Percentiles rank a stretch among this genome's conserved stretches.
Conservation (phyloP, 805 yeast species). For the Teunomyces barrocoloradensis region DNA sequence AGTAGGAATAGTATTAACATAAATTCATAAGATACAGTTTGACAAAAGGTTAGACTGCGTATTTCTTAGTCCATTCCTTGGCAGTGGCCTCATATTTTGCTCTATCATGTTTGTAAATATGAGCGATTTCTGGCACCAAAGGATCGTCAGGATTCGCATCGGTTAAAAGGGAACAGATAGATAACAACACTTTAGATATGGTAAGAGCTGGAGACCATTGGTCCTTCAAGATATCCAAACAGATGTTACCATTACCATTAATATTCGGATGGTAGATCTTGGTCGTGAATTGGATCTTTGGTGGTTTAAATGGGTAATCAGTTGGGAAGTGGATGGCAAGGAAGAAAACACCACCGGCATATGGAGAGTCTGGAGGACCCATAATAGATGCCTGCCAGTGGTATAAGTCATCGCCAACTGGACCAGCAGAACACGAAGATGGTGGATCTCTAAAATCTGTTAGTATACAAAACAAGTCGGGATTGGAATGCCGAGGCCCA, state of each 20-base stretch:
- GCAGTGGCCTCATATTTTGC: conserved; percentile 95
- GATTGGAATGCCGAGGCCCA: neutral
- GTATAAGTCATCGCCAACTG: conserved; percentile 95
- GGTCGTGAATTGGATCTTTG: conserved; percentile 84
- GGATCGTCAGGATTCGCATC: conserved; percentile 99
- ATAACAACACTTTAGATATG: conserved; percentile 88
- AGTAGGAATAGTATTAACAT: conserved; percentile 3
- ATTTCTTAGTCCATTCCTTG: conserved; percentile 97
- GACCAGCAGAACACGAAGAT: conserved; percentile 98
- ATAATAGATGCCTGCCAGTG: conserved; percentile 99
- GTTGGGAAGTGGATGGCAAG: conserved; percentile 97
- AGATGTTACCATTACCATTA: conserved; percentile 92
- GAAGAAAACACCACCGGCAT: conserved; percentile 91
- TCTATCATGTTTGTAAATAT: conserved; percentile 90
- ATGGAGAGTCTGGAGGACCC: conserved; percentile 96
- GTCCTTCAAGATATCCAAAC: conserved; percentile 94
- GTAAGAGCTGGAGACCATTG: conserved; percentile 99
- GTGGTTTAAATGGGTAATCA: conserved; percentile 98
- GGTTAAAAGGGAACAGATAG: conserved; percentile 92
- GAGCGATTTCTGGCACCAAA: conserved; percentile 96
- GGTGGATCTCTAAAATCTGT: conserved; percentile 82
- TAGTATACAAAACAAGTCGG: conserved; percentile 5
- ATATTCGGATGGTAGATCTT: conserved; percentile 97
- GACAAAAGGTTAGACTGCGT: conserved; percentile 63
- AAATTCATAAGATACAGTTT: conserved; percentile 10